phyloP scores from a whole-genome alignment of 2,329 filamentous ascomycete species.

The Aspergillus hortae region DNA sequence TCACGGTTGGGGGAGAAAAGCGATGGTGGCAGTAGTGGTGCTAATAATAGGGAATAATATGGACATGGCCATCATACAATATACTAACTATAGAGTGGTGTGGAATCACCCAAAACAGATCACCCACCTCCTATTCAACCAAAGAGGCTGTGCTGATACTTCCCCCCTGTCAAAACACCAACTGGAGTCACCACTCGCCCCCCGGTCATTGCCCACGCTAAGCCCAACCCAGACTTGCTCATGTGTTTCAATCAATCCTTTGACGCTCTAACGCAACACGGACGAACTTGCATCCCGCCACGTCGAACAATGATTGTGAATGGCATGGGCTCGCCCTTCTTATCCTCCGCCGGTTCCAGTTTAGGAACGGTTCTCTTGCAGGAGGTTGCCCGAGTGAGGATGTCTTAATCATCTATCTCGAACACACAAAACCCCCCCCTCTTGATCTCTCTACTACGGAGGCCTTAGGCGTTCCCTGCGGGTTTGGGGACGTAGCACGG shows the following conservation, averaged over 20 bases:
- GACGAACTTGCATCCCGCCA: slow-evolving; percentile 1
- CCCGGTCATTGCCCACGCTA: neutral
- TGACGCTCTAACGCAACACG: slow-evolving; percentile 2
- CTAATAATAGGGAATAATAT: too few relatives aligned
- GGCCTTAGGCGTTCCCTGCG: neutral
- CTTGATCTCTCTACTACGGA: neutral
- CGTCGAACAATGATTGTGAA: slow-evolving; percentile 1
- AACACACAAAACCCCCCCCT: neutral
- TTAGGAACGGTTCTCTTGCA: neutral
- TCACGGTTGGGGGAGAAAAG: neutral
- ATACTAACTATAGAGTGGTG: too few relatives aligned
- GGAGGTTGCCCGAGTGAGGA: neutral
- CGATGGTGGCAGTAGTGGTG: neutral
- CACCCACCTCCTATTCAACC: neutral
- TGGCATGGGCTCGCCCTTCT: neutral
- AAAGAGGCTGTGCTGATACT: neutral
- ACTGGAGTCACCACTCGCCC: neutral
- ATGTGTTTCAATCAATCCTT: slow-evolving; percentile 5
- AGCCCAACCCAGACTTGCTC: neutral
- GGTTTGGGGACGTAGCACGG: neutral
- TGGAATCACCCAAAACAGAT: neutral
- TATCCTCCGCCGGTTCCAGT: neutral
- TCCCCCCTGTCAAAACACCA: neutral
- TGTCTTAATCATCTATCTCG: neutral
- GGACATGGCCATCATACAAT: too few relatives aligned